phyloP scores from a whole-genome alignment of 2,329 filamentous ascomycete genomes.

The Verticillium nubilum region DNA sequence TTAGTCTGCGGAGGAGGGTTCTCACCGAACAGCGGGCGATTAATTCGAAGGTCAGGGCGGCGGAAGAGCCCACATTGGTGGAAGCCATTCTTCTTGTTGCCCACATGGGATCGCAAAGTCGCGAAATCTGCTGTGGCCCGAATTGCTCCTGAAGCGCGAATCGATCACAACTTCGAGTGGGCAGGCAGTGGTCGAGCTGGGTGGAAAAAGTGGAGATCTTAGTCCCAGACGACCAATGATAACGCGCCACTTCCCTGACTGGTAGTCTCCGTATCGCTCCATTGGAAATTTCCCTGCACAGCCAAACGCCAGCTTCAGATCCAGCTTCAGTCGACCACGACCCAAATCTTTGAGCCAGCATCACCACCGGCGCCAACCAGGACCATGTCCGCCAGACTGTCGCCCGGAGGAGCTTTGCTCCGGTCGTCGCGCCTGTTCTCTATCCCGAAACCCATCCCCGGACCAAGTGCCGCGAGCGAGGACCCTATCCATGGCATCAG shows the following conservation, averaged over 20 bases:
- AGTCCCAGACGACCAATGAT: background rate
- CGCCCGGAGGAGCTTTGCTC: conserved; percentile 65
- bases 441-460: conserved; percentile 68
- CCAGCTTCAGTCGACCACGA: background rate
- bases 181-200: background rate
- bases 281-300: background rate
- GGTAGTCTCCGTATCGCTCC: background rate
- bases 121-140: background rate
- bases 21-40: conserved; percentile 75
- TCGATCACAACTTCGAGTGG: too few relatives aligned
- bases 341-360: conserved; percentile 14
- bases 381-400: conserved; percentile 27
- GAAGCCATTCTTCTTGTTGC: conserved; percentile 38
- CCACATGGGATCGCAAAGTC: conserved; percentile 7
- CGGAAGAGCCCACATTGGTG: conserved; percentile 44
- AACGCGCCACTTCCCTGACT: background rate
- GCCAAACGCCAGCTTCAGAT: background rate
- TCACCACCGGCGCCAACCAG: conserved; percentile 19
- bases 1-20: conserved; percentile 2
- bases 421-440: conserved; percentile 87
- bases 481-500: background rate
- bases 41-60: conserved; percentile 74
- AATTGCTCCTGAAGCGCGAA: too few relatives aligned
- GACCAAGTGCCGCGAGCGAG: conserved; percentile 56
- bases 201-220: background rate